Percentiles rank a stretch among this genome's conserved stretches.
Conservation (phyloP, 371 early-diverging fungal species). For the Rhizomucor pusillus region DNA sequence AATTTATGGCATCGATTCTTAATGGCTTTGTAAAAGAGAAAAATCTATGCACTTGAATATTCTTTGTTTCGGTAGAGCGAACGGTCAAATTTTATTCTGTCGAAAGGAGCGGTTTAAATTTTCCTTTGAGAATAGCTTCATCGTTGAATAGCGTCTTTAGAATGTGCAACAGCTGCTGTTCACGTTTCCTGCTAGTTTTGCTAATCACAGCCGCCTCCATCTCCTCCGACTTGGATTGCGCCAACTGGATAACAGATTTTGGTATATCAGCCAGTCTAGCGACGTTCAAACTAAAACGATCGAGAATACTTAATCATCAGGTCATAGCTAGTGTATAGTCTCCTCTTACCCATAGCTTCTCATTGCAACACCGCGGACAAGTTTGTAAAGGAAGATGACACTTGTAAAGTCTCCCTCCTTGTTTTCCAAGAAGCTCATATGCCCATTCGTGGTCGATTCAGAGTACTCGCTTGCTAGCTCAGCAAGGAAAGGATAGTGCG, state of each 20-base stretch:
- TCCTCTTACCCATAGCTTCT: constrained; percentile 71
- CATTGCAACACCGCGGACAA: constrained; percentile 72
- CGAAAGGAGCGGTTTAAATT: no score
- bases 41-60: no score
- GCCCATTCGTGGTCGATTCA: constrained; percentile 46
- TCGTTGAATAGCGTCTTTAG: no score
- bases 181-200: background rate
- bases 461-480: constrained; percentile 44
- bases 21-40: no score
- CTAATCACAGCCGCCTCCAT: constrained; percentile 28
- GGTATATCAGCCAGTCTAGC: constrained; percentile 80
- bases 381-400: constrained; percentile 86
- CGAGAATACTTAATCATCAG: constrained; percentile 2
- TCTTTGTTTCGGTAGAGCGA: no score
- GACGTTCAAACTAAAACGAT: constrained; percentile 64
- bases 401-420: constrained; percentile 26
- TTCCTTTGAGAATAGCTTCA: no score
- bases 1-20: no score
- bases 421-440: constrained; percentile 74
- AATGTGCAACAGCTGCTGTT: no score
- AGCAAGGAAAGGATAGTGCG: constrained; percentile 72
- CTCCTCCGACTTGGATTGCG: constrained; percentile 55
- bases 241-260: constrained; percentile 43
- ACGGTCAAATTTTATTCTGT: no score
- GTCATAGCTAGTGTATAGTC: background rate